Percentiles rank a stretch among this genome's conserved stretches.
phyloP scores from a whole-genome alignment of 768 basidiomycete genomes.

The Naganishia onofrii region DNA sequence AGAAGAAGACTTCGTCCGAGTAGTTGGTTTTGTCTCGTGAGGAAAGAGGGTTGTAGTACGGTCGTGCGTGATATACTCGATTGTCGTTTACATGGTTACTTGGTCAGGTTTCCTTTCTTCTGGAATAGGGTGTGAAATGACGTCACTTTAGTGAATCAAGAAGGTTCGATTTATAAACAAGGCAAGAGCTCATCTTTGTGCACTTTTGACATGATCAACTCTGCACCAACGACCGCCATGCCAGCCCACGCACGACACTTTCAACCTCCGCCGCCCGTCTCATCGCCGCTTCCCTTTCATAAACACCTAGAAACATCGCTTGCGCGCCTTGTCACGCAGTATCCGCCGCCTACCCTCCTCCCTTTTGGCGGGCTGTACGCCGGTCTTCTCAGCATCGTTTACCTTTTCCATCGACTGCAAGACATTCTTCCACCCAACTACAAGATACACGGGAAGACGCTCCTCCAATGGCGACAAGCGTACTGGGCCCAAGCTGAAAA shows the following conservation, averaged over 20 bases:
- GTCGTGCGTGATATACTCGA: neutral
- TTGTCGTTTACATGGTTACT: neutral
- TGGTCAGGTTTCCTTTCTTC: neutral
- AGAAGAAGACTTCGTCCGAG: neutral
- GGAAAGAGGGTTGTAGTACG: neutral
- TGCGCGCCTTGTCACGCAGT: neutral
- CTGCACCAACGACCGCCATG: neutral
- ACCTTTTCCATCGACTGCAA: neutral
- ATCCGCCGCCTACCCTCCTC: conserved; percentile 2
- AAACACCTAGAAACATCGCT: neutral
- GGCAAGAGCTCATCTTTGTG: too few species aligned
- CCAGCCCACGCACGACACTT: neutral
- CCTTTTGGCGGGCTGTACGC: conserved; percentile 12
- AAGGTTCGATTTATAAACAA: neutral
- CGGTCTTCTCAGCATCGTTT: neutral
- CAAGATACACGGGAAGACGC: neutral
- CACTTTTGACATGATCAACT: too few species aligned
- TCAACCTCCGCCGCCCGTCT: neutral
- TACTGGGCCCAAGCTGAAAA: neutral
- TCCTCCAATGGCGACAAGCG: neutral
- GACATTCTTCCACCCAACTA: neutral
- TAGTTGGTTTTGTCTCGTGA: too few species aligned
- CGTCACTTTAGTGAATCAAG: neutral
- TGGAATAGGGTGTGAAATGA: neutral
- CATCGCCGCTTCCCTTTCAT: neutral